phyloP scores from a whole-genome alignment of 1,284 basidiomycete species.

The Heterobasidion annosum region DNA sequence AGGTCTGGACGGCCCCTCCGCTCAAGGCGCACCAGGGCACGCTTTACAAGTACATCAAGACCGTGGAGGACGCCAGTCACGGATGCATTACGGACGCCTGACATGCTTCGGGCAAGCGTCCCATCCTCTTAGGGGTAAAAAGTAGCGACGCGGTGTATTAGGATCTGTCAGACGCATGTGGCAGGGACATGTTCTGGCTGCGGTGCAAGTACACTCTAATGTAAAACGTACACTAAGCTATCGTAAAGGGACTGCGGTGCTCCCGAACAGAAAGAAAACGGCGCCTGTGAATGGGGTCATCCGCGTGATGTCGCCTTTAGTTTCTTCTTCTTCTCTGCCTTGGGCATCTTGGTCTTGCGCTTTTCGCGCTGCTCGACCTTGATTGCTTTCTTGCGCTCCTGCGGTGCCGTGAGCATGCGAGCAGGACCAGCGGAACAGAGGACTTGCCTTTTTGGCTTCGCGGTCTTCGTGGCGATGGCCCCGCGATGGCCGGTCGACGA shows the following conservation, averaged over 20 bases:
- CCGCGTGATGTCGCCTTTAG: constrained; percentile 38
- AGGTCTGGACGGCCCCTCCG: constrained; percentile 72
- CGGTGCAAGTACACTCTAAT: too few relatives aligned
- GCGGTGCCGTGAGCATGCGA: constrained; percentile 1
- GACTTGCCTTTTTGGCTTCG: constrained; percentile 79
- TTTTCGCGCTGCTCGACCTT: constrained; percentile 86
- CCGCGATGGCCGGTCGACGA: constrained; percentile 50
- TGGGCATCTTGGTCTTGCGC: constrained; percentile 88
- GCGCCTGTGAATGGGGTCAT: background rate
- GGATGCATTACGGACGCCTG: constrained; percentile 85
- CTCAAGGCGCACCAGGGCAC: constrained; percentile 82
- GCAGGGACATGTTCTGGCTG: too few relatives aligned
- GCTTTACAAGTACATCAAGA: constrained; percentile 82
- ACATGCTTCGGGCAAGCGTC: background rate
- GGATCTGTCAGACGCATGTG: background rate
- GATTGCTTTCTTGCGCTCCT: constrained; percentile 85
- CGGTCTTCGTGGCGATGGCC: constrained; percentile 89
- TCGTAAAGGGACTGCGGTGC: too few relatives aligned
- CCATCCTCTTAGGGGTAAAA: background rate
- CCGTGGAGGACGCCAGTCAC: constrained; percentile 79
- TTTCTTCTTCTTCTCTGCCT: constrained; percentile 82
- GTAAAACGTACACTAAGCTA: too few relatives aligned
- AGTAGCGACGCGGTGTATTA: background rate
- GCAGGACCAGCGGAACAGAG: constrained; percentile 1
- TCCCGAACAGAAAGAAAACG: too few relatives aligned